Evolutionary conservation across 164 flowering plant genomes (phyloP).

Genomic region (Piper betle): DNA sequence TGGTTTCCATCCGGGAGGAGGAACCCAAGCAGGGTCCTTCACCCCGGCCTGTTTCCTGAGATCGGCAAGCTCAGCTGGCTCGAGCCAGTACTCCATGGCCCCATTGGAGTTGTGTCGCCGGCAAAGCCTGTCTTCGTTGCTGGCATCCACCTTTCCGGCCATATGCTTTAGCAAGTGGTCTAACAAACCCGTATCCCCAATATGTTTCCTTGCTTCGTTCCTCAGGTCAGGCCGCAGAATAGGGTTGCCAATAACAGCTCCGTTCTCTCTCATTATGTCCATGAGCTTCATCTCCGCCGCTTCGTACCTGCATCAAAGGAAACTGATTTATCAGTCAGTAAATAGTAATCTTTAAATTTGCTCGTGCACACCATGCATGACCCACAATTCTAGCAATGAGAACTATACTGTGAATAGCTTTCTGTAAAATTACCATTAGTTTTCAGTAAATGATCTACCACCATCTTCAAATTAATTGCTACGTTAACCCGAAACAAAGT

Average conservation of each 20-base stretch:
- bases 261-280: slow-evolving; percentile 53
- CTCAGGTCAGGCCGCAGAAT: slow-evolving; percentile 54
- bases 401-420: too few relatives aligned
- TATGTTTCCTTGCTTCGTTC: slow-evolving; percentile 60
- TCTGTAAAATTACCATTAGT: too few relatives aligned
- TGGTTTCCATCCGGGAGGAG: slow-evolving; percentile 80
- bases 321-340: background rate
- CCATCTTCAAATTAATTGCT: too few relatives aligned
- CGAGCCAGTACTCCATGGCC: slow-evolving; percentile 95
- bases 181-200: slow-evolving; percentile 84
- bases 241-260: slow-evolving; percentile 51
- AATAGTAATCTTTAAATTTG: too few relatives aligned
- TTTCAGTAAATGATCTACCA: too few relatives aligned
- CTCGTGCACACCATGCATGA: background rate
- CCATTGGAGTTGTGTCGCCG: slow-evolving; percentile 83
- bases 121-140: slow-evolving; percentile 55
- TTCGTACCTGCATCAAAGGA: slow-evolving; percentile 40
- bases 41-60: slow-evolving; percentile 71
- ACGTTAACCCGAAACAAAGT: background rate
- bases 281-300: slow-evolving; percentile 60
- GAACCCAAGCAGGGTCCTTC: slow-evolving; percentile 72
- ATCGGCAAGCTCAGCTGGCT: slow-evolving; percentile 48
- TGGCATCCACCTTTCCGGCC: slow-evolving; percentile 69
- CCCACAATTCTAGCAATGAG: background rate
- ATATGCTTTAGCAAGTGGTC: slow-evolving; percentile 89